phyloP scores from a whole-genome alignment of 768 basidiomycete species.

The Dendrothele bispora region DNA sequence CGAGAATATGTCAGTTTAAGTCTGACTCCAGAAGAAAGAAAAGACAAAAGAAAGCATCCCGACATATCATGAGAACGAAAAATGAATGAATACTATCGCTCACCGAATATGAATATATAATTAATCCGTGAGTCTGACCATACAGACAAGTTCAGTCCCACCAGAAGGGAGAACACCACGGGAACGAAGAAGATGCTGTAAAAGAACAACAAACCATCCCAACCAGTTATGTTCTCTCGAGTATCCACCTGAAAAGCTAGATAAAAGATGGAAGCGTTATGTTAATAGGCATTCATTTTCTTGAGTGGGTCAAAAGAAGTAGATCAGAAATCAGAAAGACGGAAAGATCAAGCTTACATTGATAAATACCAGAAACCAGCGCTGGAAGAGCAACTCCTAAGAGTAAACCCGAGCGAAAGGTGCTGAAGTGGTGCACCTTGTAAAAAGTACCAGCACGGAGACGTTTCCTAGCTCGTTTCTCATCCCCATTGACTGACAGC shows the following conservation, averaged over 20 bases:
- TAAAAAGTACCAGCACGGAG: constrained; percentile 53
- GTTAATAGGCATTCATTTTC: not conserved
- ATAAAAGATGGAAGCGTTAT: not conserved
- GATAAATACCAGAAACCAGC: constrained; percentile 58
- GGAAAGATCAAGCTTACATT: constrained; percentile 39
- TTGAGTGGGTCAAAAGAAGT: not conserved
- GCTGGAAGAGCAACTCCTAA: constrained; percentile 76
- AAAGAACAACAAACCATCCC: constrained; percentile 73
- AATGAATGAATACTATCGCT: constrained; percentile 22
- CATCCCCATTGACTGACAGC: constrained; percentile 60
- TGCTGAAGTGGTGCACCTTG: constrained; percentile 68
- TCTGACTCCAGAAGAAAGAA: too few species aligned
- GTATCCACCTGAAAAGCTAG: constrained; percentile 58
- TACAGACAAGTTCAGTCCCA: constrained; percentile 81
- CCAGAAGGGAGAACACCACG: constrained; percentile 68
- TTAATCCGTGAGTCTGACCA: constrained; percentile 83
- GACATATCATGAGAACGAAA: constrained; percentile 2
- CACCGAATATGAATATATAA: constrained; percentile 91
- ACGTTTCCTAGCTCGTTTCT: constrained; percentile 69
- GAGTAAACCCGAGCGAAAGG: constrained; percentile 71
- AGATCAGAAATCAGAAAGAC: not conserved
- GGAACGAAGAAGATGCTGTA: constrained; percentile 79
- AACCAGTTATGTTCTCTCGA: constrained; percentile 57
- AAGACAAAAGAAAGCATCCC: constrained; percentile 2
- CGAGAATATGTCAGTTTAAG: too few species aligned